Evolutionary conservation across 2,329 filamentous ascomycete species (phyloP), one percentile per base, ranked within the genome.

Genomic region (Neopestalotiopsis sp.): DNA sequence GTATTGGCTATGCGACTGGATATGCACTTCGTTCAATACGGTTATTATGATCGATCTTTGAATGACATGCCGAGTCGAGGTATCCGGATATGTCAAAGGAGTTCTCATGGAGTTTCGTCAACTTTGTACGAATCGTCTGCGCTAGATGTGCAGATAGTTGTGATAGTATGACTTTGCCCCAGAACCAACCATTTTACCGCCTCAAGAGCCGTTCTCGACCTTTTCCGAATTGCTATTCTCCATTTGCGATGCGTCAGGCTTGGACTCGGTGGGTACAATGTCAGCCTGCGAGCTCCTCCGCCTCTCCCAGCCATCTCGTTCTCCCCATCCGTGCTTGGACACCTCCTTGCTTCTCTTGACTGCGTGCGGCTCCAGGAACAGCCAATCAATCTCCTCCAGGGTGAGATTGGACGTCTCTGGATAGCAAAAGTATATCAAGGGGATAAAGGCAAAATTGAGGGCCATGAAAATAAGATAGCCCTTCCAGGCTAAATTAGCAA

Each of bases 401-500:
- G 77, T 79, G 9, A 86, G 75, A 56, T 84, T 83, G 30, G 78
- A 80, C 0, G 86, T 89, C 73, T 89, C 88, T 0, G 87, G 87
- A 63, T 85, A 87, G 72, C 84, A 81, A 67, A 82, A 80, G 73
- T 82, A 84, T 1, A 83, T 75, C 4, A 83, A 73, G 0, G 82
- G 83, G 1, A 84, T 75, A 62, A 84, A 84, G 12, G 74, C 71
- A 28, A 85, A 79, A 71, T 87, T 86, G 10, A 84, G 78, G 30
- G 76, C 78, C 78, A 84, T 84, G 75, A 86, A 88, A 71, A 87
- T 86, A 3, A 88, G 76, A 70, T 88, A 88, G 0, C 82, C 83
- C 71, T 84, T 83, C 84, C 84, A 88, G 32, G 80, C 72, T 1
- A 88, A 76, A 4, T 79, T 81, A 62, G 81, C 80, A 69, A 88